Base-by-base conservation (phyloP, 2,329 filamentous ascomycete genomes). In the Penicillium sp. region DNA sequence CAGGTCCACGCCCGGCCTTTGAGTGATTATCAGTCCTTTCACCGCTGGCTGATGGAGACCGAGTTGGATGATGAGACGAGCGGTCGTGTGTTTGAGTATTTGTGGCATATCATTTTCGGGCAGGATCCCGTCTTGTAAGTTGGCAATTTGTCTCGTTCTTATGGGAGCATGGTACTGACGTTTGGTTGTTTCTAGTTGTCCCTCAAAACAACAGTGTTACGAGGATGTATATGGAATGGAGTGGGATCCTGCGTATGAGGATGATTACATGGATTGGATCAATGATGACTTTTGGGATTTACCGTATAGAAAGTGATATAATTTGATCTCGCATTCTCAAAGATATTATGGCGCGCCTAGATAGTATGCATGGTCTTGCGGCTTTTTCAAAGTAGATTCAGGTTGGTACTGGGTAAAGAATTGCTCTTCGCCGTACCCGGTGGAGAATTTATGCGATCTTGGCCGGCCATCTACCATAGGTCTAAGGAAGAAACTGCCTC, bases 11-110 rank as follows among this genome's bases (percentile, higher is more conserved):
- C 77, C 40, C 77, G 85, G 37, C 79, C 84, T 3, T 72, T 76
- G 60, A 78, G 76, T 22, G 84, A 85, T 58, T 90, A 89, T 65
- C 68, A 83, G 7, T 77, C 79, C 19, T 86, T 83, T 71, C 80
- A 86, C 26, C 72, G 84, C 33, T 90, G 88, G 88, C 65, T 89
- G 47, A 70, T 87, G 53, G 78, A 80, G 19, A 86, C 86, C 6
- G 74, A 81, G 5, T 70, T 88, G 49, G 78, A 81, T 8, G 86
- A 88, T 68, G 80, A 81, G 22, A 73, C 85, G 33, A 86, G 82
- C 56, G 87, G 86, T 2, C 78, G 87, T 30, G 81, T 89, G 2
- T 81, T 88, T 70, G 88, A 90, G 70, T 89, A 88, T 68, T 75
- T 86, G 33, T 90, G 88, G 87, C 88, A 90, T 72, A 82, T 86